A percentile compares a stretch with the other conserved stretches of the same genome.
These are phyloP conservation scores for Globisporangium okanoganense DNA, from an alignment of 352 stramenopile genomes.

Conservation along the genomic window DNA sequence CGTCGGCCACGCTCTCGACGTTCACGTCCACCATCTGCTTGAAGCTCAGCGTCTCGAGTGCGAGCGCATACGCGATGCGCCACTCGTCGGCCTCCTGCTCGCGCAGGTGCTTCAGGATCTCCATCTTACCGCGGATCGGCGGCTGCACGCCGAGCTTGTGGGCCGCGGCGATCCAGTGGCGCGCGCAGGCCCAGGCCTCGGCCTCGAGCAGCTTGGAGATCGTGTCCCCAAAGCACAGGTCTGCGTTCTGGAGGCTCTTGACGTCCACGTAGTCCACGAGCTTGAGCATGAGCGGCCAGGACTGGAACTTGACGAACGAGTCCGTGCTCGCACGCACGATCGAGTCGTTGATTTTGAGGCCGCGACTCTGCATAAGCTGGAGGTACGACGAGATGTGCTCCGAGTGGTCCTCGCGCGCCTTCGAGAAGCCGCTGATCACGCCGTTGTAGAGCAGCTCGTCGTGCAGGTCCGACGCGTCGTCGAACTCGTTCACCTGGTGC, in stretches of 20 bases:
- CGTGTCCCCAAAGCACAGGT: constrained; percentile 66
- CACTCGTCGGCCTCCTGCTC: constrained; percentile 46
- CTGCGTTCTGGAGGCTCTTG: constrained; percentile 40
- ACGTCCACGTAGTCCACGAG: constrained; percentile 52
- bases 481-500: constrained; percentile 21
- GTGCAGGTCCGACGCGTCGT: constrained; percentile 28
- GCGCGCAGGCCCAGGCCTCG: constrained; percentile 41
- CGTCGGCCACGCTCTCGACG: constrained; percentile 66
- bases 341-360: constrained; percentile 66
- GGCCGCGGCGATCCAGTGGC: constrained; percentile 52
- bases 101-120: constrained; percentile 35
- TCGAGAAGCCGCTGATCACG: constrained; percentile 77
- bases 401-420: constrained; percentile 68
- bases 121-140: constrained; percentile 65
- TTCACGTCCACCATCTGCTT: constrained; percentile 58
- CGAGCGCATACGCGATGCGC: constrained; percentile 71
- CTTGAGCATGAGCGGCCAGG: constrained; percentile 48
- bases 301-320: constrained; percentile 59
- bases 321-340: constrained; percentile 72
- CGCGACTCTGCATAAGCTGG: constrained; percentile 38
- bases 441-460: constrained; percentile 71
- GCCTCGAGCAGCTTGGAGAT: constrained; percentile 77
- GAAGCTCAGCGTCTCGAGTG: constrained; percentile 67
- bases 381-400: constrained; percentile 61
- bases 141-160: constrained; percentile 46